Percentiles rank a stretch among this genome's conserved stretches.
These are phyloP conservation scores for Curvularia hawaiiensis DNA, from an alignment of 2,329 filamentous ascomycete species.

Conservation along the genomic window DNA sequence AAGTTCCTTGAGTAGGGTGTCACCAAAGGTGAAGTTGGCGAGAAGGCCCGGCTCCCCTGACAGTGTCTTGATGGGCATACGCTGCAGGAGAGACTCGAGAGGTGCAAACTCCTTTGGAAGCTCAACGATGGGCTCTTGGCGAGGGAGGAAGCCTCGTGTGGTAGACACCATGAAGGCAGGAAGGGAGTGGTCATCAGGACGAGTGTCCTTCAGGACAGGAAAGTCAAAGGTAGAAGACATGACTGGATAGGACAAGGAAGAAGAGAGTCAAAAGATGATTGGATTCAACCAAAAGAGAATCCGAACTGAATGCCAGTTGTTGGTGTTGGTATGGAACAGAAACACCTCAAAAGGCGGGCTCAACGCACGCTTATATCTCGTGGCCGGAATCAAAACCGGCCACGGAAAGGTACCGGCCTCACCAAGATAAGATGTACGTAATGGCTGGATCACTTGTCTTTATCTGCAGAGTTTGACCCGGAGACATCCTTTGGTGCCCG, in stretches of 20 bases:
- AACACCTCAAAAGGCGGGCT: constrained; percentile 17
- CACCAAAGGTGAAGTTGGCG: constrained; percentile 73
- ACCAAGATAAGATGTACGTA: constrained; percentile 46
- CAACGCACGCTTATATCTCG: constrained; percentile 42
- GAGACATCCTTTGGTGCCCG: constrained; percentile 15
- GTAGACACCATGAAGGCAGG: constrained; percentile 82
- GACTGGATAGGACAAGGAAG: constrained; percentile 45
- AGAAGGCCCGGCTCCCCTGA: constrained; percentile 79
- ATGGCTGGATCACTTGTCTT: constrained; percentile 38
- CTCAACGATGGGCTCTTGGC: constrained; percentile 54
- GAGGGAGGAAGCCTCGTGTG: constrained; percentile 74
- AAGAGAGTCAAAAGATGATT: constrained; percentile 2
- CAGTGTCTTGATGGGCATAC: constrained; percentile 78
- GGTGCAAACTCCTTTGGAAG: constrained; percentile 76
- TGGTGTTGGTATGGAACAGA: constrained; percentile 11
- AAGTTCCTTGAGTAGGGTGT: constrained; percentile 73
- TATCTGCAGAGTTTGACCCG: constrained; percentile 19
- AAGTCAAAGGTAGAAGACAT: constrained; percentile 54
- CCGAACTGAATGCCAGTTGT: constrained; percentile 5
- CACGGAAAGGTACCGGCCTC: constrained; percentile 43
- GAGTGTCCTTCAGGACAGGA: constrained; percentile 66
- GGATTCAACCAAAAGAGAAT: constrained; percentile 3
- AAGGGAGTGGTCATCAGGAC: constrained; percentile 65
- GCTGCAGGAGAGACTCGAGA: constrained; percentile 72
- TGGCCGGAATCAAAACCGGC: constrained; percentile 44